A percentile compares a stretch with the other conserved stretches of the same genome.
Evolutionary conservation across 257 asterid species (phyloP).

Genomic region (Solanum commersonii): DNA sequence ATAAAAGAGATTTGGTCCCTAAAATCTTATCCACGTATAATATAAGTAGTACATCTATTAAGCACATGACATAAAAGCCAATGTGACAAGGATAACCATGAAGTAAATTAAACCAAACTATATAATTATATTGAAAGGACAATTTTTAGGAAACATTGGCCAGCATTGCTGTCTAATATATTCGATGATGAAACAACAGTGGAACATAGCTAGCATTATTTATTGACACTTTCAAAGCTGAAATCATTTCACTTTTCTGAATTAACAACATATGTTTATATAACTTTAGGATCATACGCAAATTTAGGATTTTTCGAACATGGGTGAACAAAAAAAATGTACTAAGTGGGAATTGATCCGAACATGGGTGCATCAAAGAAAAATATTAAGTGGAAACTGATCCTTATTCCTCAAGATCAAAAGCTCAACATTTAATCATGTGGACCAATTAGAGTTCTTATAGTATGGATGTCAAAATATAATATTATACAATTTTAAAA

Average conservation of each 20-base stretch:
- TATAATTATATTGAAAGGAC: background rate
- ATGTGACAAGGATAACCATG: background rate
- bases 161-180: background rate
- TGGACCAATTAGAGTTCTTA: too few species aligned
- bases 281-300: background rate
- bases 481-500: too few species aligned
- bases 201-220: background rate
- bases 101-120: background rate
- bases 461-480: too few species aligned
- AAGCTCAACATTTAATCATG: too few species aligned
- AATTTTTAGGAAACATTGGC: background rate
- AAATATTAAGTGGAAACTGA: too few species aligned
- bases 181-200: background rate
- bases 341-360: too few species aligned
- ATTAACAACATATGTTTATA: background rate
- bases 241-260: background rate
- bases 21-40: background rate
- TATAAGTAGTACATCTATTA: background rate
- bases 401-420: too few species aligned
- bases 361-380: too few species aligned
- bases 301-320: too few species aligned
- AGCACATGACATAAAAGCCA: background rate
- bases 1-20: background rate
- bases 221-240: background rate
- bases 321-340: fast-evolving